Base-by-base conservation (phyloP, 805 yeast species). In the Brettanomyces sp. region DNA sequence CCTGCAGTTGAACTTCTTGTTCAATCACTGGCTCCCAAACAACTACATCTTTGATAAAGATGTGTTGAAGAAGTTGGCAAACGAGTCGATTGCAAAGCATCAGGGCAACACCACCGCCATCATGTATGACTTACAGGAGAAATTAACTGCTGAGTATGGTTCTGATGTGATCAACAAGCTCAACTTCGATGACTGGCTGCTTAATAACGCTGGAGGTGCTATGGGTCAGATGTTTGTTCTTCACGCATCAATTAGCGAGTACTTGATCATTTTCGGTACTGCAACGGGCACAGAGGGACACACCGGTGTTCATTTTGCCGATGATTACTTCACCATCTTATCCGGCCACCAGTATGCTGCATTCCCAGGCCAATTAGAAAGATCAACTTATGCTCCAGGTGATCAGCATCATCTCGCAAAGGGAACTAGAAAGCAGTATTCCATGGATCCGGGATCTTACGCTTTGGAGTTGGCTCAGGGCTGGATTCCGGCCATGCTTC, bases 401-500 rank as follows among this genome's bases (percentile, higher is more conserved):
- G 87, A 85, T 58, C 80, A 79, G 52, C 95, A 93, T 63, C 91
- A 83, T 61, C 72, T 91, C 62, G 63, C 57, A 37, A 83, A 77
- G 61, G 96, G 96, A 34, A 52, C 62, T 39, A 76, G 78, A 55
- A 88, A 86, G 67, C 99, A 93, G 67, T 93, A 93, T 64, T 55
- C 79, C 25, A 87, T 93, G 95, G 83, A 86, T 2, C 64, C 76
- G 30, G 95, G 84, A 35, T 73, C 85, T 0, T 93, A 81, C 66
- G 96, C 99, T 9, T 69, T 93, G 53, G 99, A 93, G 64, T 74
- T 91, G 58, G 99, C 99, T 6, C 98, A 91, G 69, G 99, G 99
- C 49, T 93, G 96, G 95, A 87, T 93, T 53, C 98, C 99, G 34
- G 82, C 91, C 39, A 93, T 93, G 99, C 73, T 93, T 49, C 98